A percentile compares a stretch with the other conserved stretches of the same genome.
phyloP scores from a whole-genome alignment of 1,284 basidiomycete genomes.

The Lentinus polychrous region DNA sequence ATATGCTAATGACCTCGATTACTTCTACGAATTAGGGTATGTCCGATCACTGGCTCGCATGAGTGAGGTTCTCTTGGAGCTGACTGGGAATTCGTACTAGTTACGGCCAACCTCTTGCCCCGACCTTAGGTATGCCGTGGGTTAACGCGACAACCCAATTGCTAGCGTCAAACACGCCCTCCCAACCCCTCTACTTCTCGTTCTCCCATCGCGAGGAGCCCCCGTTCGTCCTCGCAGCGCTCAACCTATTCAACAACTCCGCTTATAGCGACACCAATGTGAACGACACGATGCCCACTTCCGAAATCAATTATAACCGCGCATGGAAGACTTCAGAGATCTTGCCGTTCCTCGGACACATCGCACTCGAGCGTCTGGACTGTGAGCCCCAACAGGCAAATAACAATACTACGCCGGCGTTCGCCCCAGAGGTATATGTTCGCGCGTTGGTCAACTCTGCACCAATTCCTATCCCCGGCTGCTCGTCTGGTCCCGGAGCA shows the following conservation, averaged over 20 bases:
- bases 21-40: conserved; percentile 17
- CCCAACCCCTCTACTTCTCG: conserved; percentile 17
- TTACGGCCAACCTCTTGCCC: conserved; percentile 15
- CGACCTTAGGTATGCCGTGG: conserved; percentile 18
- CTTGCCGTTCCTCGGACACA: conserved; percentile 18
- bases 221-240: conserved; percentile 17
- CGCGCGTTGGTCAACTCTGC: conserved; percentile 13
- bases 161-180: conserved; percentile 7
- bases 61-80: no score
- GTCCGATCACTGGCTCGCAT: not conserved
- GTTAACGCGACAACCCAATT: conserved; percentile 11
- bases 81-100: conserved; percentile 1
- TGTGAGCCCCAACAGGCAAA: conserved; percentile 8
- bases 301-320: conserved; percentile 17
- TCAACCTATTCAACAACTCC: conserved; percentile 20
- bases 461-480: conserved; percentile 14
- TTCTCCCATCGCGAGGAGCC: conserved; percentile 21
- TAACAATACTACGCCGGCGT: conserved; percentile 7
- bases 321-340: conserved; percentile 14
- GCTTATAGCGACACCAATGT: conserved; percentile 14
- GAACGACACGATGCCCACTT: conserved; percentile 17
- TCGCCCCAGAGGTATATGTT: conserved; percentile 10
- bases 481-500: conserved; percentile 16
- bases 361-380: conserved; percentile 17
- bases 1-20: conserved; percentile 19